Conservation (phyloP, 768 basidiomycete species). For the Suillus weaverae region DNA sequence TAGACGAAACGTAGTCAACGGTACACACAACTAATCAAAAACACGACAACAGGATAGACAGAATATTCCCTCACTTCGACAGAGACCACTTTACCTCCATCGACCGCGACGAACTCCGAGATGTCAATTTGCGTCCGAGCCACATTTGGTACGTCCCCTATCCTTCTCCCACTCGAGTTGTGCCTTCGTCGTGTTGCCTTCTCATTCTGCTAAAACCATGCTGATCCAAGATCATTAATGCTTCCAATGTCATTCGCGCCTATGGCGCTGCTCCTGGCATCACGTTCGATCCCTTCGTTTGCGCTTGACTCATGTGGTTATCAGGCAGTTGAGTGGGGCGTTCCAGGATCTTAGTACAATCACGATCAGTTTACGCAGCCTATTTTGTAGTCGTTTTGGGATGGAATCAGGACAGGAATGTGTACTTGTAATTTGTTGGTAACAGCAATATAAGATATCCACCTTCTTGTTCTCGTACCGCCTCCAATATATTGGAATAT, state of each 20-base stretch:
- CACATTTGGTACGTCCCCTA: constrained; percentile 68
- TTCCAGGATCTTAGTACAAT: constrained; percentile 38
- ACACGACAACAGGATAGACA: no score
- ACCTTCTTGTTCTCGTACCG: neutral
- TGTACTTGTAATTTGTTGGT: no score
- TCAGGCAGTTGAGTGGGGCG: constrained; percentile 73
- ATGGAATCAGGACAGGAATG: no score
- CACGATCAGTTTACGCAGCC: constrained; percentile 43
- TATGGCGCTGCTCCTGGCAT: constrained; percentile 52
- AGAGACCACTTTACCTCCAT: no score
- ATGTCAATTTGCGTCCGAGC: constrained; percentile 17
- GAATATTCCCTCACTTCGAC: no score
- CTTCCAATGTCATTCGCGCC: constrained; percentile 37
- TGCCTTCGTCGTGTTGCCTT: neutral
- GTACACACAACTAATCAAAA: no score
- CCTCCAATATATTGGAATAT: neutral
- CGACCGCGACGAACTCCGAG: no score
- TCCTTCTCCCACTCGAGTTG: constrained; percentile 4
- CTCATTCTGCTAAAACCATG: constrained; percentile 36
- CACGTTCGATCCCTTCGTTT: constrained; percentile 83
- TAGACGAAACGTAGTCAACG: no score
- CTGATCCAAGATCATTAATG: constrained; percentile 56
- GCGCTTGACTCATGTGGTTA: constrained; percentile 68
- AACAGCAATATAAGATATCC: neutral
- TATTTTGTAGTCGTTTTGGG: constrained; percentile 36